Evolutionary conservation across 352 stramenopile genomes (phyloP), one percentile per base, ranked within the genome.

Genomic region (Phytophthora kernoviae): DNA sequence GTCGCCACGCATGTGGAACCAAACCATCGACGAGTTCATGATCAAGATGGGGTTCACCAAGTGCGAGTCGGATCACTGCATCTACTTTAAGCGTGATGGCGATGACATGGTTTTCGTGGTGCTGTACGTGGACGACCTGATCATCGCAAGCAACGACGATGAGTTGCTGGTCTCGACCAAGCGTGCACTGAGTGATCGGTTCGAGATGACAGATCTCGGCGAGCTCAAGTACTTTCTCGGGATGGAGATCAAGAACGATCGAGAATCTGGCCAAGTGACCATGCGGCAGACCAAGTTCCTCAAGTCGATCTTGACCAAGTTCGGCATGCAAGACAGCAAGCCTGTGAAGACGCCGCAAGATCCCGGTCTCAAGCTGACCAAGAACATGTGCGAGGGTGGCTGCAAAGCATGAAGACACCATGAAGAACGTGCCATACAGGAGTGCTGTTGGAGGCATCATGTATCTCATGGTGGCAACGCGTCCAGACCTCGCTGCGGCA

Each of bases 401-500:
- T 54, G 42, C 41, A 62, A 55, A 12, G n/a, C 44, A 56, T 18
- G 54, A 62, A n/a, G 36, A 56, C 8, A 58, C 42, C 27, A 59
- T 54, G 47, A 34, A 21, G 21, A 46, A 58, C 4, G 48, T 65
- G 14, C 48, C 42, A 21, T 65, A 65, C 53, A 22, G 32, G 7
- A 47, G 50, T 49, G 54, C 61, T 18, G 68, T 81, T 46, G 72
- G 73, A 8, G 77, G 74, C 40, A 22, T 81, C 9, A 75, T 65
- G 37, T 83, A 78, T 45, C 43, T 81, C 0, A 70, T 75, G 40
- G 62, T 71, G 24, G 61, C 20, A 9, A 76, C 71, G 43, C 37
- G 65, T 1, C 54, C 68, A 17, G 65, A 81, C 26, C 64, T 87
- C 39, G 47, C 65, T 3, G 68, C 62, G 34, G 48, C 62, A 56